Percentiles rank a stretch among this genome's conserved stretches.
phyloP scores from a whole-genome alignment of 345 rosid genomes.

The Kandelia obovata region DNA sequence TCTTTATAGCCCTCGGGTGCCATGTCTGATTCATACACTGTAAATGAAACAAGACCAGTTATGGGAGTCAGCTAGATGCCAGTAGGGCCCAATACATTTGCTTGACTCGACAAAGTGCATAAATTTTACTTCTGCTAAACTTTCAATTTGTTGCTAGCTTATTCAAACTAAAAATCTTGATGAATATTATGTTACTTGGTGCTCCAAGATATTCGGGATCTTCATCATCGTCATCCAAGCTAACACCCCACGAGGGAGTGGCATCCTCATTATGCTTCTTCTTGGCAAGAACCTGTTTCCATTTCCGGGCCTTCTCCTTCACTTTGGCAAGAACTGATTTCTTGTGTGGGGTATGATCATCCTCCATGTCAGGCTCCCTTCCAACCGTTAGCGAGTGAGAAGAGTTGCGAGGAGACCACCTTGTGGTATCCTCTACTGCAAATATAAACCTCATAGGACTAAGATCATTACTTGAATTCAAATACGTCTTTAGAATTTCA shows the following conservation, averaged over 20 bases:
- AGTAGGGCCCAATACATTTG: neutral
- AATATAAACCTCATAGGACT: neutral
- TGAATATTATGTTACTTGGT: constrained; percentile 44
- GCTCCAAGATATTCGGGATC: constrained; percentile 73
- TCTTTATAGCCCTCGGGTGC: constrained; percentile 51
- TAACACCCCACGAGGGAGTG: constrained; percentile 46
- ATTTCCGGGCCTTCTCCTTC: constrained; percentile 62
- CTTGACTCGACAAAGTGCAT: neutral
- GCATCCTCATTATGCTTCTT: constrained; percentile 45
- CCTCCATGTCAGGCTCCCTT: constrained; percentile 39
- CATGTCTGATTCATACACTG: constrained; percentile 74
- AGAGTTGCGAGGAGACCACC: constrained; percentile 24
- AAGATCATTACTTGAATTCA: too few species aligned
- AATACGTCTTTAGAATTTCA: too few species aligned
- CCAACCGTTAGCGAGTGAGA: constrained; percentile 13
- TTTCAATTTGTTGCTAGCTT: too few species aligned
- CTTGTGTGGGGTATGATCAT: constrained; percentile 40
- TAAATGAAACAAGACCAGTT: neutral
- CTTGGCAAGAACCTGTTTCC: constrained; percentile 53
- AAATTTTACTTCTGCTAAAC: too few species aligned
- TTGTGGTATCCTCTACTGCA: constrained; percentile 39
- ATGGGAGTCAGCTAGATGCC: neutral
- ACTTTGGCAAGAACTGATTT: constrained; percentile 67
- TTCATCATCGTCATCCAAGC: constrained; percentile 41
- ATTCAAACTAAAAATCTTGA: neutral